Conservation (phyloP, 805 yeast species). For the Saccharomyces jurei region DNA sequence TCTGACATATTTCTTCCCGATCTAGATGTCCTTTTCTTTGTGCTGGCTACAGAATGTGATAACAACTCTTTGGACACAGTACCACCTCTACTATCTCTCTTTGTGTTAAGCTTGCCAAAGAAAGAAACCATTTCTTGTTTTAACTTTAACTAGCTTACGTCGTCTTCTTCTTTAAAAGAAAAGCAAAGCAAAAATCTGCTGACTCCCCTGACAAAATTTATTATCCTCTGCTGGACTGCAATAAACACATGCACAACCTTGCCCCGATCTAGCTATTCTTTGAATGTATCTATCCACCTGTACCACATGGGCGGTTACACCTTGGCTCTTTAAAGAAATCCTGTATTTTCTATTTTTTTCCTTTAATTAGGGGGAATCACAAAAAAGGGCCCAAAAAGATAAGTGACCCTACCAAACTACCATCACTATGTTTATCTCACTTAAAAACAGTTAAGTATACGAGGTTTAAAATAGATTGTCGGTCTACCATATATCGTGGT, state of each 20-base stretch:
- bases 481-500: not conserved
- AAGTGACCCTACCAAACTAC: not conserved
- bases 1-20: not conserved
- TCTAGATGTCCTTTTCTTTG: not conserved
- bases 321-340: not conserved
- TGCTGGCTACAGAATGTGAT: not conserved
- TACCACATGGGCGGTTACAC: not conserved
- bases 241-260: not conserved
- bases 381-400: not conserved
- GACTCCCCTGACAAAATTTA: not conserved
- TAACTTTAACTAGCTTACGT: not conserved
- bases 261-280: not conserved
- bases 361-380: not conserved
- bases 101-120: not conserved
- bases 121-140: not conserved
- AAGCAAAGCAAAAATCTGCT: not conserved
- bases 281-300: not conserved
- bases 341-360: not conserved
- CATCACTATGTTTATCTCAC: not conserved
- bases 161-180: not conserved
- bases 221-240: not conserved
- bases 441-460: not conserved
- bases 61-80: not conserved
- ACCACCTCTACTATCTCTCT: not conserved
- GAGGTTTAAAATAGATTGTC: not conserved